These are phyloP conservation scores for Microcyclosporella mali DNA, from an alignment of 2,329 filamentous ascomycete genomes.

Conservation along the genomic window DNA sequence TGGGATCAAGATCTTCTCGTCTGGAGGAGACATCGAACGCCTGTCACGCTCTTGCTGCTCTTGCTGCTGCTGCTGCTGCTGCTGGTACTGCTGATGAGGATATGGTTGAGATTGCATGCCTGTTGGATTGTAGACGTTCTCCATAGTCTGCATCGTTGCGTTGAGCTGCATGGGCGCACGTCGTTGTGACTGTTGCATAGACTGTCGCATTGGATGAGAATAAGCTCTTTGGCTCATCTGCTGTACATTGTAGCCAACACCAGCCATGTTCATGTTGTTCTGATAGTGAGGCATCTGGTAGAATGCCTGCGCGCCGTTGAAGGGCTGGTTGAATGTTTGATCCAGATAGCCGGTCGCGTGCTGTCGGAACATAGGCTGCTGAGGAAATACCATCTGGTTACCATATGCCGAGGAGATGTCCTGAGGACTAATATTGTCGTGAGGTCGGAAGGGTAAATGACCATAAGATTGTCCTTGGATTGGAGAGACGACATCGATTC, in stretches of 20 bases:
- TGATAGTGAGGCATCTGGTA: no score
- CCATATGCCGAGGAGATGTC: not conserved
- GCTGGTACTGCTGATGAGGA: not conserved
- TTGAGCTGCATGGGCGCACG: not conserved
- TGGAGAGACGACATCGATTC: conserved; percentile 1
- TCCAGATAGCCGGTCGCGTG: not conserved
- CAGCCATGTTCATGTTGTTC: no score
- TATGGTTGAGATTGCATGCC: not conserved
- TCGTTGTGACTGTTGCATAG: no score
- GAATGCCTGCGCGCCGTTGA: not conserved
- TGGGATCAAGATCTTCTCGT: no score
- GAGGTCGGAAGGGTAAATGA: conserved; percentile 1
- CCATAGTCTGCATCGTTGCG: not conserved
- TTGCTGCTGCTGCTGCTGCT: not conserved
- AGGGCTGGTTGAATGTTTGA: not conserved
- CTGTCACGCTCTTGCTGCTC: no score
- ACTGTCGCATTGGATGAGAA: no score
- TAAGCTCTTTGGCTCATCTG: no score
- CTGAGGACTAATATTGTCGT: not conserved
- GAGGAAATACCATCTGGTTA: not conserved
- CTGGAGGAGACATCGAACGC: no score
- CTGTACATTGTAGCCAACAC: no score
- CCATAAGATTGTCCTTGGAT: not conserved
- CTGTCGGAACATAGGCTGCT: not conserved
- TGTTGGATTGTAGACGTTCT: not conserved